These are phyloP conservation scores for Phaeosphaeriaceae sp. DNA, from an alignment of 2,329 filamentous ascomycete genomes.

Conservation along the genomic window DNA sequence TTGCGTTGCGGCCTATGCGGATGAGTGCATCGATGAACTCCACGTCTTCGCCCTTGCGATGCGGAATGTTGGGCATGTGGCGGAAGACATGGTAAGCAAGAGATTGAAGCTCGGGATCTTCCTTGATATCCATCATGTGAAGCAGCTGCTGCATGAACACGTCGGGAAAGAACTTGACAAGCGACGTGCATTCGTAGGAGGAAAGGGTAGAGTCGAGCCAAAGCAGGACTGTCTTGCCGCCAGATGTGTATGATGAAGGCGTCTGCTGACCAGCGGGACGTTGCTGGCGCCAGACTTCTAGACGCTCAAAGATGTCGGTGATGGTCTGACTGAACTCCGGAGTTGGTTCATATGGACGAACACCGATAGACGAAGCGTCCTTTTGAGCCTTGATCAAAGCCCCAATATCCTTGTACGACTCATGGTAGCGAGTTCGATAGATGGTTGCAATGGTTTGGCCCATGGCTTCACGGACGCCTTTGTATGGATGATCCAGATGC, in stretches of 20 bases:
- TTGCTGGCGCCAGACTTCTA: conserved; percentile 88
- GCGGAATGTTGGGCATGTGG: conserved; percentile 93
- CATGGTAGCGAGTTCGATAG: conserved; percentile 90
- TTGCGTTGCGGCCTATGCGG: conserved; percentile 81
- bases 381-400: conserved; percentile 81
- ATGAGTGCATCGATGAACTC: conserved; percentile 87
- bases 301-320: conserved; percentile 75
- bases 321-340: conserved; percentile 78
- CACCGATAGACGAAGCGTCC: conserved; percentile 79
- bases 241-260: conserved; percentile 91
- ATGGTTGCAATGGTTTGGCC: conserved; percentile 88
- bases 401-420: conserved; percentile 84
- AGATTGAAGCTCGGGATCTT: conserved; percentile 93
- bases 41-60: conserved; percentile 83
- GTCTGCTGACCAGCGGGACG: conserved; percentile 88
- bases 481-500: conserved; percentile 97
- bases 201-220: conserved; percentile 94
- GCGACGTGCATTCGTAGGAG: conserved; percentile 89
- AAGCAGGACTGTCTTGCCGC: conserved; percentile 91
- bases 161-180: conserved; percentile 89
- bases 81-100: conserved; percentile 97
- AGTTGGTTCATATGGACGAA: conserved; percentile 80
- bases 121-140: conserved; percentile 99
- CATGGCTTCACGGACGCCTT: conserved; percentile 94
- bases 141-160: conserved; percentile 90